These are phyloP conservation scores for Petunia axillaris DNA, from an alignment of 257 asterid species.

Conservation along the genomic window DNA sequence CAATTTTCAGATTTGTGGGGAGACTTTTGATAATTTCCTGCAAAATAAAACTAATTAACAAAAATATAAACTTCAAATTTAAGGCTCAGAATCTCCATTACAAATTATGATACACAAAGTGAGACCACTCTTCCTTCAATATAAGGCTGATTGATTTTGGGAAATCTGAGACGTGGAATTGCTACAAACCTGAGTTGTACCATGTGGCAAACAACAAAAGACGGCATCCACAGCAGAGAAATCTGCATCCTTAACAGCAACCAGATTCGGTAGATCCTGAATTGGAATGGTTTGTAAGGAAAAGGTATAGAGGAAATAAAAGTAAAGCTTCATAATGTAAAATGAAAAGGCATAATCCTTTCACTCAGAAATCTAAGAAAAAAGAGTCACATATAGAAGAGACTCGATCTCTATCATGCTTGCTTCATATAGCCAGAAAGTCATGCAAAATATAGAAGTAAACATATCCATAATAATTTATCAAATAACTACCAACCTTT, in stretches of 20 bases:
- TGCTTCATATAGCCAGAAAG: not conserved
- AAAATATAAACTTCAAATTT: slow-evolving; percentile 8
- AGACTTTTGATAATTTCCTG: slow-evolving; percentile 94
- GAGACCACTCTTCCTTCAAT: not conserved
- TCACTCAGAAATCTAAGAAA: not conserved
- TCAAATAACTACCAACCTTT: not conserved
- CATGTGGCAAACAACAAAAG: slow-evolving; percentile 97
- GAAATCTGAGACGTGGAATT: not conserved
- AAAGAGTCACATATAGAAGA: not conserved
- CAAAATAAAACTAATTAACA: slow-evolving; percentile 19
- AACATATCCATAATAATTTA: not conserved
- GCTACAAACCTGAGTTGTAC: slow-evolving; percentile 81
- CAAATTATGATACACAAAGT: not conserved
- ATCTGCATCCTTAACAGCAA: slow-evolving; percentile 88
- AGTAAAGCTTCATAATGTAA: not conserved
- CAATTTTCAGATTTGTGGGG: slow-evolving; percentile 73
- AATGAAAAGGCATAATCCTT: not conserved
- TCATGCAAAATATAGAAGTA: not conserved
- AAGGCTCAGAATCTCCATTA: not conserved
- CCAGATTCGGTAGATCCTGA: slow-evolving; percentile 84
- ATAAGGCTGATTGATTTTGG: not conserved
- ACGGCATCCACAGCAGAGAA: slow-evolving; percentile 86
- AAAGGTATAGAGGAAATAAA: not conserved
- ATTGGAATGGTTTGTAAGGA: not conserved
- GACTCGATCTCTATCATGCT: not conserved